Conservation (phyloP, 129 eudicot species). For the Artemisia annua region DNA sequence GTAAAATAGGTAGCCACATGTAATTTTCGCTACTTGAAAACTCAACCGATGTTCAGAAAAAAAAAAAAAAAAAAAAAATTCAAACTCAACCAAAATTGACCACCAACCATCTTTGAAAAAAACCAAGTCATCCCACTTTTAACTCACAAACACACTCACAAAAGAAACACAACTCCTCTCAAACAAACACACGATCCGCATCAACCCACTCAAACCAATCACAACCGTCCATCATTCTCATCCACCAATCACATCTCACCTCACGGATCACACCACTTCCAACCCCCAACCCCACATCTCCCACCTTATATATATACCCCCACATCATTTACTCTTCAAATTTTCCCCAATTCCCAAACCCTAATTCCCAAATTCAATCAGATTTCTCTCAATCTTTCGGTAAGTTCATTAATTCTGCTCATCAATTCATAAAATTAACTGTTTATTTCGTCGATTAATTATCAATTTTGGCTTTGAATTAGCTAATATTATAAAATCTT, state of each 20-base stretch:
- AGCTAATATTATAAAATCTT: background rate
- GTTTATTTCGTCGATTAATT: too few species aligned
- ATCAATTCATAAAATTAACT: too few species aligned
- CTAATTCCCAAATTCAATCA: background rate
- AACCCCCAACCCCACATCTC: conserved; percentile 7
- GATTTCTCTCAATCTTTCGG: background rate
- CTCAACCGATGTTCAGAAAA: too few species aligned
- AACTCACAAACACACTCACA: conserved; percentile 6
- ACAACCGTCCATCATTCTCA: background rate
- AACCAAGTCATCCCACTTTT: conserved; percentile 5
- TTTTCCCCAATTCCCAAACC: conserved; percentile 9
- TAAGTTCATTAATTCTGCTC: background rate
- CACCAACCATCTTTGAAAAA: too few species aligned
- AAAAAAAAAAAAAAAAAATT: too few species aligned
- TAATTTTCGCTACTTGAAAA: too few species aligned
- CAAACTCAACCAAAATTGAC: too few species aligned
- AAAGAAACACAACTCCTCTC: conserved; percentile 34
- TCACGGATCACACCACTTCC: conserved; percentile 34
- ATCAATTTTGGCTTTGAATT: background rate
- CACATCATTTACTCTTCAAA: background rate
- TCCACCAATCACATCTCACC: conserved; percentile 31
- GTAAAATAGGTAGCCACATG: too few species aligned
- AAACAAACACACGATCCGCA: conserved; percentile 61
- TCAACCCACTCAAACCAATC: conserved; percentile 38
- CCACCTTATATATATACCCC: conserved; percentile 25